A percentile compares a stretch with the other conserved stretches of the same genome.
Evolutionary conservation across 768 basidiomycete species (phyloP).

Genomic region (Artomyces pyxidatus): DNA sequence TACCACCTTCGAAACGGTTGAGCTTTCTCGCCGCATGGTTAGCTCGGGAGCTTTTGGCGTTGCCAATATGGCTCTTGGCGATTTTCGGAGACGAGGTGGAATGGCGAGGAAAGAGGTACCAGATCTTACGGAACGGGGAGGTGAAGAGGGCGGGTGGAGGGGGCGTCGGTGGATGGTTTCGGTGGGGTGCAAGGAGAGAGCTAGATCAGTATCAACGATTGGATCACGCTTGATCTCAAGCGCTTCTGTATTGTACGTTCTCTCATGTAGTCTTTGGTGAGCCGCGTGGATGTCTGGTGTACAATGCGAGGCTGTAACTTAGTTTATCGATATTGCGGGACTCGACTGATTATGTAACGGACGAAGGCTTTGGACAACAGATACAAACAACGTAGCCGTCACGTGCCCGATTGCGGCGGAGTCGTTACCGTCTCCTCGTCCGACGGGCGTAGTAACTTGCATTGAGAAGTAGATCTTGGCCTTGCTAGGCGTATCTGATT

Average conservation of each 20-base stretch:
- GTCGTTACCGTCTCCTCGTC: conserved; percentile 2
- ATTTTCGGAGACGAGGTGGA: conserved; percentile 72
- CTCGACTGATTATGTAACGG: not conserved
- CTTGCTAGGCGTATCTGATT: not conserved
- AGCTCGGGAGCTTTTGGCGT: conserved; percentile 68
- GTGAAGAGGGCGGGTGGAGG: conserved; percentile 27
- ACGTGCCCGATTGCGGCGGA: not conserved
- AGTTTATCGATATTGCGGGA: not conserved
- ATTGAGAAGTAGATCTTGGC: not conserved
- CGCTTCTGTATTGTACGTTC: not conserved
- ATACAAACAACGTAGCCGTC: conserved; percentile 9
- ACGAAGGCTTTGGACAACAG: conserved; percentile 18
- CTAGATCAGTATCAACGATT: conserved; percentile 31
- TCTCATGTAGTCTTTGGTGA: not conserved
- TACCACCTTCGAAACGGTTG: conserved; percentile 40
- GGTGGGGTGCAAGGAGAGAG: conserved; percentile 3
- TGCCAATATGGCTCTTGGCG: conserved; percentile 84
- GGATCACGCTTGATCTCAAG: conserved; percentile 7
- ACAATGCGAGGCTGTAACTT: not conserved
- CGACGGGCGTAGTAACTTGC: too few relatives aligned
- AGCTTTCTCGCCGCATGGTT: conserved; percentile 74
- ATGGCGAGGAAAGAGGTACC: conserved; percentile 83
- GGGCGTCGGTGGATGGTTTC: conserved; percentile 11
- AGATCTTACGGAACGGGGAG: conserved; percentile 67
- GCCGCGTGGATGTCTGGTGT: not conserved